phyloP scores from a whole-genome alignment of 2,329 filamentous ascomycete genomes.

The Fusarium fracticaudum region DNA sequence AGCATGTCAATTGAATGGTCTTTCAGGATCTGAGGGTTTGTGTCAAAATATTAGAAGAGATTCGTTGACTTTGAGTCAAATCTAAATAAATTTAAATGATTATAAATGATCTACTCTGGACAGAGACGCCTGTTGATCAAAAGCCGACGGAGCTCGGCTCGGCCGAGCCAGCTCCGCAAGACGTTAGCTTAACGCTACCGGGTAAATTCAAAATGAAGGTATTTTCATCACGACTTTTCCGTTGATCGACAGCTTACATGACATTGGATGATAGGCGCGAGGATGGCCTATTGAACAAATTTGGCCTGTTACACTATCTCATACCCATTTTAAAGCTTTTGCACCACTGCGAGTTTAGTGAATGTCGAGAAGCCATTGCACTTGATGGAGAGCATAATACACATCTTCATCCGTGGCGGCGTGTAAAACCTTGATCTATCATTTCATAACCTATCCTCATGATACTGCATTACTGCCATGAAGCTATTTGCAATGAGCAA shows the following conservation, averaged over 20 bases:
- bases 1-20: not conserved
- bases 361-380: not conserved
- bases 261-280: accelerated
- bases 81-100: not conserved
- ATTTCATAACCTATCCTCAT: accelerated
- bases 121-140: not conserved
- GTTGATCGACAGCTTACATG: accelerated
- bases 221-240: accelerated
- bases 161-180: not conserved
- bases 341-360: no score
- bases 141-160: not conserved
- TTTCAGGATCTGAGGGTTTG: accelerated
- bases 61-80: accelerated
- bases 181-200: not conserved
- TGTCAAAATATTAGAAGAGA: accelerated
- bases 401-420: no score
- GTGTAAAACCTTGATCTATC: no score
- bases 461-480: accelerated
- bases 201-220: not conserved
- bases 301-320: no score
- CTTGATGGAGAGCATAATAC: no score
- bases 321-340: no score
- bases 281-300: accelerated
- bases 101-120: not conserved
- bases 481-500: no score